phyloP scores from a whole-genome alignment of 257 asterid genomes.

The Jacaranda mimosifolia region DNA sequence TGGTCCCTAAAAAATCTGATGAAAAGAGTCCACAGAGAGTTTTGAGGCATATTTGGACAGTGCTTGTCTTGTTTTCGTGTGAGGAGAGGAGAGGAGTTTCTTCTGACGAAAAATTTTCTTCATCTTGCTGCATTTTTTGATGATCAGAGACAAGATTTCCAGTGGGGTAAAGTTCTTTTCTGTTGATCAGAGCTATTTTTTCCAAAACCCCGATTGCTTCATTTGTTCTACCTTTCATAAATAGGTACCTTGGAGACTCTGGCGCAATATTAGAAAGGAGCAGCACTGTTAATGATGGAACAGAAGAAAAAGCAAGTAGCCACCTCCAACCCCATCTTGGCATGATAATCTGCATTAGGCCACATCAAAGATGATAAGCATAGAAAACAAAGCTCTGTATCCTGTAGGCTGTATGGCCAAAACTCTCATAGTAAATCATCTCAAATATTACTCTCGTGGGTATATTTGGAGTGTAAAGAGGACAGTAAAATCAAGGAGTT shows the following conservation, averaged over 20 bases:
- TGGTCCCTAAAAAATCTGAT: conserved; percentile 33
- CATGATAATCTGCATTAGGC: conserved; percentile 40
- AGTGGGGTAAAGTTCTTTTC: conserved; percentile 20
- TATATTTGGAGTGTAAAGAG: too few species aligned
- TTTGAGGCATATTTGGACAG: background rate
- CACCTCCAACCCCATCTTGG: conserved; percentile 54
- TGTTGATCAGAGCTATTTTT: conserved; percentile 40
- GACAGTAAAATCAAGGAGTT: too few species aligned
- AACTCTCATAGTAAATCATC: too few species aligned
- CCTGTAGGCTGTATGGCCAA: too few species aligned
- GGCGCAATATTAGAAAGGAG: conserved; percentile 29
- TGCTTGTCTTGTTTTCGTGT: background rate
- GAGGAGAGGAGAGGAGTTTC: conserved; percentile 29
- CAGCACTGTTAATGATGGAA: conserved; percentile 42
- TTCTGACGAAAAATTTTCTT: conserved; percentile 16
- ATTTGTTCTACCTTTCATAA: conserved; percentile 33
- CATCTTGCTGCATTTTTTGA: conserved; percentile 9
- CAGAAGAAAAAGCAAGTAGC: conserved; percentile 43
- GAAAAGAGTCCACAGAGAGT: conserved; percentile 29
- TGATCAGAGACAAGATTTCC: conserved; percentile 38
- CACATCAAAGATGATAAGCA: too few species aligned
- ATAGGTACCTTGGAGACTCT: conserved; percentile 51
- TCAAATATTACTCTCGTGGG: too few species aligned
- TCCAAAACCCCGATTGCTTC: conserved; percentile 37
- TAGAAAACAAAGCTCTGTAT: too few species aligned